Evolutionary conservation across 495 filamentous ascomycete species (phyloP).

Genomic region (Chlorociboria aeruginascens): DNA sequence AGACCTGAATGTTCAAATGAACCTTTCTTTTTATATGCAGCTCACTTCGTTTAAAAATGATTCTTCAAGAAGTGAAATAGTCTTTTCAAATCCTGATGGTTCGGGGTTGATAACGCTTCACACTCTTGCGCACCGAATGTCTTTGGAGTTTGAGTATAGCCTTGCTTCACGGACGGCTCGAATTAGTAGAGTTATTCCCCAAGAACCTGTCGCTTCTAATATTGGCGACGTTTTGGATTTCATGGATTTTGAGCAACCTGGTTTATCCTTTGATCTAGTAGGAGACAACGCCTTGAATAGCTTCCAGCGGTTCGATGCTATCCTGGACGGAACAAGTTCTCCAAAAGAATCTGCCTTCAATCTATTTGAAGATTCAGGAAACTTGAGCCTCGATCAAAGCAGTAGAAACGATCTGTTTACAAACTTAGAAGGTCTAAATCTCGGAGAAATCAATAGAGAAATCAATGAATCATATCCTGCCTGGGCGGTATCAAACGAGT

Average conservation of each 20-base stretch:
- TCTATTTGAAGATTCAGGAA: background rate
- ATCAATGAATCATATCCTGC: too few relatives aligned
- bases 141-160: background rate
- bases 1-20: background rate
- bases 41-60: background rate
- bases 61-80: background rate
- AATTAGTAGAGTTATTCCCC: background rate
- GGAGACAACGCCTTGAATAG: background rate
- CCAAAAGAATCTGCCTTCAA: background rate
- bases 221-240: background rate
- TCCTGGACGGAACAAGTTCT: background rate
- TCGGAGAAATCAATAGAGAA: too few relatives aligned
- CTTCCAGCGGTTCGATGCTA: background rate
- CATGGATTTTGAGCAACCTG: background rate
- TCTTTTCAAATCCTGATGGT: background rate
- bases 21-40: background rate
- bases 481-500: too few relatives aligned
- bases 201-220: background rate
- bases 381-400: background rate
- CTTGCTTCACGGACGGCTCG: background rate
- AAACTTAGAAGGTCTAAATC: too few relatives aligned
- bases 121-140: background rate
- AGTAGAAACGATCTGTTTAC: too few relatives aligned
- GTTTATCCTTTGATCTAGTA: background rate
- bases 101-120: background rate